These are phyloP conservation scores for Boletellus sp. DNA, from an alignment of 1,284 basidiomycete genomes.

Conservation along the genomic window DNA sequence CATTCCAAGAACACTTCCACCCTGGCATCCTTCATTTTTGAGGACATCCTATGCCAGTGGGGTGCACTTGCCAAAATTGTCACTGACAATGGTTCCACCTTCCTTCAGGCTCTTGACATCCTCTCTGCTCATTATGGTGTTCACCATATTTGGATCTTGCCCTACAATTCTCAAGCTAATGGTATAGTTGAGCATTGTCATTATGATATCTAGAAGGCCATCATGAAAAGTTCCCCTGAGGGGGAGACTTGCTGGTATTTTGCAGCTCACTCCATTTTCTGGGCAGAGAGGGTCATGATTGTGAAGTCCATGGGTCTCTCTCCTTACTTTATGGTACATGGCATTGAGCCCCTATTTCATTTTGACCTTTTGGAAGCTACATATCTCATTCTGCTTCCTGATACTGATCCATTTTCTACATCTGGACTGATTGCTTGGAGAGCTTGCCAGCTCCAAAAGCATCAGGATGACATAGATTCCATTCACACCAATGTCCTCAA, in stretches of 20 bases:
- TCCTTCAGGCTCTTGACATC: constrained; percentile 33
- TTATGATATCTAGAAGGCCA: constrained; percentile 1
- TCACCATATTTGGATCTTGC: constrained; percentile 39
- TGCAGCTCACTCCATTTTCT: constrained; percentile 33
- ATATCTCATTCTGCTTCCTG: constrained; percentile 27
- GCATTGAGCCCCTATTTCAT: constrained; percentile 38
- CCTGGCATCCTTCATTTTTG: background rate
- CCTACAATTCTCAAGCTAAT: constrained; percentile 44
- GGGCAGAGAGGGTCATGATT: constrained; percentile 39
- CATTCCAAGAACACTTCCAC: constrained; percentile 7
- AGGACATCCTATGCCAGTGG: constrained; percentile 8
- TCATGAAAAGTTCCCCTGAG: constrained; percentile 37
- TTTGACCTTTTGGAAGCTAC: constrained; percentile 41
- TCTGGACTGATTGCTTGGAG: constrained; percentile 28
- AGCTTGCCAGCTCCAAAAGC: constrained; percentile 30
- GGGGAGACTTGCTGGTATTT: constrained; percentile 32
- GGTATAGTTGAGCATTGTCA: constrained; percentile 33
- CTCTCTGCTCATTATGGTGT: constrained; percentile 36
- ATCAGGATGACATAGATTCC: constrained; percentile 6
- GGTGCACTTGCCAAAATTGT: constrained; percentile 6
- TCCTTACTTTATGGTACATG: constrained; percentile 37
- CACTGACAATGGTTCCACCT: constrained; percentile 15
- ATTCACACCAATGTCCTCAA: background rate
- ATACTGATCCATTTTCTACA: background rate
- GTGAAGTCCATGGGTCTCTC: constrained; percentile 29